Percentiles rank a stretch among this genome's conserved stretches.
Conservation (phyloP, 1,284 basidiomycete genomes). For the Microbotryomycetes sp. region DNA sequence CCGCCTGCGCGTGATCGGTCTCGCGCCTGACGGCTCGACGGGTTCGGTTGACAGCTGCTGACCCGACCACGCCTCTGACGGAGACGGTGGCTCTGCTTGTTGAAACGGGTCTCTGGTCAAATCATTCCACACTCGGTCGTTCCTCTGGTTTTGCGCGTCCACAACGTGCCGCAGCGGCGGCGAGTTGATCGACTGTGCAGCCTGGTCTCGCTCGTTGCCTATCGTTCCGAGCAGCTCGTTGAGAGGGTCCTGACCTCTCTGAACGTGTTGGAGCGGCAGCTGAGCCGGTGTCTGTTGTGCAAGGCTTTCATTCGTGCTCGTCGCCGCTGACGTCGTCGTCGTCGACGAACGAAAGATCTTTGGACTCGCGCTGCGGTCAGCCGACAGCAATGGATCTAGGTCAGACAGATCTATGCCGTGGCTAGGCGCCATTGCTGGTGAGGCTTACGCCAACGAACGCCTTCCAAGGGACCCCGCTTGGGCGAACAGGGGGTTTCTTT, state of each 20-base stretch:
- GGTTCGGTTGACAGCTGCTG: background rate
- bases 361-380: background rate
- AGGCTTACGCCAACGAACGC: background rate
- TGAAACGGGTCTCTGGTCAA: slow-evolving; percentile 8
- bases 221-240: background rate
- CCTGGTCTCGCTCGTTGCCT: background rate
- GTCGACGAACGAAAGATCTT: background rate
- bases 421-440: background rate
- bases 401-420: slow-evolving; percentile 13
- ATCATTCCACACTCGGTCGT: slow-evolving; percentile 5
- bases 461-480: too few relatives aligned
- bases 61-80: background rate
- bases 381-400: slow-evolving; percentile 11
- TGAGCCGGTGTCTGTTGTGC: background rate
- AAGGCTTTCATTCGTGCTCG: background rate
- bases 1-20: background rate
- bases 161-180: background rate
- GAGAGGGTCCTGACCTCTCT: background rate
- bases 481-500: too few relatives aligned
- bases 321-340: background rate
- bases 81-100: background rate
- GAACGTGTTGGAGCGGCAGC: background rate
- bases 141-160: slow-evolving; percentile 4
- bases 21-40: background rate
- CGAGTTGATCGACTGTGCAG: background rate